Evolutionary conservation across 2,329 filamentous ascomycete genomes (phyloP).

Genomic region (Lachnellula occidentalis): DNA sequence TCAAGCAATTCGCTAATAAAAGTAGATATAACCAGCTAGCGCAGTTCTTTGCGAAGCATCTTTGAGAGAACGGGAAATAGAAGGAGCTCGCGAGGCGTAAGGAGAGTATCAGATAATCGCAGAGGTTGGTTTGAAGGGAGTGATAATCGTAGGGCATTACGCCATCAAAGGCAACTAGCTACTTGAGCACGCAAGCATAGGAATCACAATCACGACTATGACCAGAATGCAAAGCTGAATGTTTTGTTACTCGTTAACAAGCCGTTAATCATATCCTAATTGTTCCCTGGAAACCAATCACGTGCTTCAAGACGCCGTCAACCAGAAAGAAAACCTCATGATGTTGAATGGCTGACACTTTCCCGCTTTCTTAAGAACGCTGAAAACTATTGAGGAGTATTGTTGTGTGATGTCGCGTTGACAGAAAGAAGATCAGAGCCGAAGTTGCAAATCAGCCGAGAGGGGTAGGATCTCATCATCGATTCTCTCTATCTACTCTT

Average conservation of each 20-base stretch:
- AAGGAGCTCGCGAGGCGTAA: background rate
- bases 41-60: conserved; percentile 16
- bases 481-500: conserved; percentile 21
- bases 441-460: conserved; percentile 4
- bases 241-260: background rate
- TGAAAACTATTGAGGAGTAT: background rate
- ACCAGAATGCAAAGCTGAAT: background rate
- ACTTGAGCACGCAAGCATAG: background rate
- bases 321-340: background rate
- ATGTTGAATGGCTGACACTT: background rate
- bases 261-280: background rate
- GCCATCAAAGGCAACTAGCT: background rate
- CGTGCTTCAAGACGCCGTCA: background rate
- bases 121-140: too few relatives aligned
- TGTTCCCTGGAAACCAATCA: background rate
- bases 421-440: background rate
- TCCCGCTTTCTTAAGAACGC: background rate
- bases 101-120: background rate
- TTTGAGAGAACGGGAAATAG: background rate
- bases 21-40: conserved; percentile 21
- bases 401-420: background rate
- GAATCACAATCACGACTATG: background rate
- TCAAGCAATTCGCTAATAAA: background rate
- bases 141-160: too few relatives aligned
- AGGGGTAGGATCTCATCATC: conserved; percentile 12